Conservation (phyloP, 2,329 filamentous ascomycete species). For the Penicillium sp. region DNA sequence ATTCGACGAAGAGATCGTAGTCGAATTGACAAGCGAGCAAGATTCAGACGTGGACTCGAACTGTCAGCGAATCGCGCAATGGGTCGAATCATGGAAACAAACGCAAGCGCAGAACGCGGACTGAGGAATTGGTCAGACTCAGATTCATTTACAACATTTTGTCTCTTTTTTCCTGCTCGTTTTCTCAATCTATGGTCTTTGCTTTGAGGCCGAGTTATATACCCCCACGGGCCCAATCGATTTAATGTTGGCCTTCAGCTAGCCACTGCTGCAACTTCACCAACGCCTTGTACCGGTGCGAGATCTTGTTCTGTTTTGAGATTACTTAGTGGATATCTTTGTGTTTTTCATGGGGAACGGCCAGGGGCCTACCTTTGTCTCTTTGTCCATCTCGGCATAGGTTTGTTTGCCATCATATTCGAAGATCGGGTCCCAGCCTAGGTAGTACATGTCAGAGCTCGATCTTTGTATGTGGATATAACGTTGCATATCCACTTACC, state of each 20-base stretch:
- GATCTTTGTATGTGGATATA: not conserved
- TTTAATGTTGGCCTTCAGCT: constrained; percentile 40
- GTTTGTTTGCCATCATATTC: constrained; percentile 84
- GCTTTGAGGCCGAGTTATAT: constrained; percentile 14
- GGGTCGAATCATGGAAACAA: constrained; percentile 79
- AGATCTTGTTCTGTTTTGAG: constrained; percentile 68
- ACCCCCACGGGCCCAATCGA: constrained; percentile 8
- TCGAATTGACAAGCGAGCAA: constrained; percentile 79
- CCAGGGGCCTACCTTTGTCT: constrained; percentile 76
- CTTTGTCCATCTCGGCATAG: constrained; percentile 91
- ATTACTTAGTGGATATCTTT: constrained; percentile 17
- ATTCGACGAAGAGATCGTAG: constrained; percentile 81
- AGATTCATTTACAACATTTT: too few relatives aligned
- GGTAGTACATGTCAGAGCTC: constrained; percentile 5
- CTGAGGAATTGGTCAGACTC: constrained; percentile 21
- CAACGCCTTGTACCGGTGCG: constrained; percentile 83
- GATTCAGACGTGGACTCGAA: constrained; percentile 85
- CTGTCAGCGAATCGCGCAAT: constrained; percentile 74
- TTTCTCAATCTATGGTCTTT: constrained; percentile 12
- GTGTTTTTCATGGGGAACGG: not conserved
- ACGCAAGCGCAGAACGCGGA: constrained; percentile 32
- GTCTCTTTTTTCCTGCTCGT: constrained; percentile 1
- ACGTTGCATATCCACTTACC: constrained; percentile 53
- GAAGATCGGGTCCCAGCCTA: constrained; percentile 97
- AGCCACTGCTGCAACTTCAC: constrained; percentile 83